phyloP scores from a whole-genome alignment of 1,284 basidiomycete genomes.

The Ustilago esculenta region DNA sequence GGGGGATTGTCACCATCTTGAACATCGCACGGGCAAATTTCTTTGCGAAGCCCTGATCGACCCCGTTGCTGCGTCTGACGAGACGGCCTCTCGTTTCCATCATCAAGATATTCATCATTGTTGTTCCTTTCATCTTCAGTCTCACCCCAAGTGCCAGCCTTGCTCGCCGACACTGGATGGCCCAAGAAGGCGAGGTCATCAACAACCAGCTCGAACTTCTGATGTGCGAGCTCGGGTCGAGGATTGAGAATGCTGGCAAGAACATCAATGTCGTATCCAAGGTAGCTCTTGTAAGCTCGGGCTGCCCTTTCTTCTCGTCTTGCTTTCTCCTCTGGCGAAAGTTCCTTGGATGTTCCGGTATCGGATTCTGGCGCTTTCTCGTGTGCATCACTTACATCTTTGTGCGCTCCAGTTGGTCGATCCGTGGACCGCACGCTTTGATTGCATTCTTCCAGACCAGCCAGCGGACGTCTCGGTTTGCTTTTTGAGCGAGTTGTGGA shows the following conservation, averaged over 20 bases:
- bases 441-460: slow-evolving; percentile 22
- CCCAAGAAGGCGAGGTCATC: slow-evolving; percentile 95
- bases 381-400: slow-evolving; percentile 15
- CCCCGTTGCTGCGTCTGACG: slow-evolving; percentile 19
- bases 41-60: slow-evolving; percentile 37
- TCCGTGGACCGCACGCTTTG: slow-evolving; percentile 29
- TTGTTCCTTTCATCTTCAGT: slow-evolving; percentile 2
- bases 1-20: slow-evolving; percentile 4
- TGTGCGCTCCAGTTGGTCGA: slow-evolving; percentile 17
- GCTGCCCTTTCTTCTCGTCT: slow-evolving; percentile 39
- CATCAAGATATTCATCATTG: background rate
- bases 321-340: slow-evolving; percentile 41
- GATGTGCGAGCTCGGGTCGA: slow-evolving; percentile 81
- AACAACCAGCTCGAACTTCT: slow-evolving; percentile 90
- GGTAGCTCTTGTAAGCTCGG: slow-evolving; percentile 71
- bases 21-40: slow-evolving; percentile 32
- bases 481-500: slow-evolving; percentile 20
- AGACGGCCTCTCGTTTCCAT: too few species aligned
- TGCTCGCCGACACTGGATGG: slow-evolving; percentile 85
- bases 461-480: slow-evolving; percentile 20
- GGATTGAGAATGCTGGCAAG: slow-evolving; percentile 85
- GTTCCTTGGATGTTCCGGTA: slow-evolving; percentile 32
- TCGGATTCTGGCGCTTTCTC: slow-evolving; percentile 39
- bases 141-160: slow-evolving; percentile 42
- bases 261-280: slow-evolving; percentile 83